A percentile compares a stretch with the other conserved stretches of the same genome.
Evolutionary conservation across 108 stramenopile genomes (phyloP).

Genomic region (Cyclotella sp.): DNA sequence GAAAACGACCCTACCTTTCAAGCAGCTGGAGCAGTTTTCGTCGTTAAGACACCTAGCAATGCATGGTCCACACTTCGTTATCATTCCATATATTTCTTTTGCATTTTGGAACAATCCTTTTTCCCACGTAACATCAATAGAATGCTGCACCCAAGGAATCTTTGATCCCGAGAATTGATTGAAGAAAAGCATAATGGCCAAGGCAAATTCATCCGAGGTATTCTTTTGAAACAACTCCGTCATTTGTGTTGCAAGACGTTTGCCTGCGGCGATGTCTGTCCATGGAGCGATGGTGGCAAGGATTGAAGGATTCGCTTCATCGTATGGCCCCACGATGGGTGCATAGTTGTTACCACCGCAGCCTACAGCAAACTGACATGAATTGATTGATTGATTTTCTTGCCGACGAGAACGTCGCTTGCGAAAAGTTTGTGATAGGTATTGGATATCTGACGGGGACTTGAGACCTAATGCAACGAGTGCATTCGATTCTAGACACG

Average conservation of each 20-base stretch:
- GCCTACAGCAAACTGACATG: slow-evolving; percentile 74
- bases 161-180: slow-evolving; percentile 65
- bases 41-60: slow-evolving; percentile 70
- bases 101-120: slow-evolving; percentile 82
- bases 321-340: slow-evolving; percentile 67
- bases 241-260: slow-evolving; percentile 71
- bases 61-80: slow-evolving; percentile 79
- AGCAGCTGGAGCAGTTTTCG: slow-evolving; percentile 72
- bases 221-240: slow-evolving; percentile 57
- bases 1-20: slow-evolving; percentile 36
- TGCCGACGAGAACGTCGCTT: slow-evolving; percentile 17
- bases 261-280: slow-evolving; percentile 65
- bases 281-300: slow-evolving; percentile 62
- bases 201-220: slow-evolving; percentile 76
- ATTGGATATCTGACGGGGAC: slow-evolving; percentile 47
- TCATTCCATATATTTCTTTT: slow-evolving; percentile 79
- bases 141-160: slow-evolving; percentile 68
- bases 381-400: slow-evolving; percentile 11
- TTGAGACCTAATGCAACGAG: slow-evolving; percentile 67
- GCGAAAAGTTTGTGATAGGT: slow-evolving; percentile 51
- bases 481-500: slow-evolving; percentile 46
- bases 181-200: slow-evolving; percentile 76
- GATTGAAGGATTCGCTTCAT: slow-evolving; percentile 57
- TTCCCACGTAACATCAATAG: slow-evolving; percentile 90
- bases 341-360: slow-evolving; percentile 52